Evolutionary conservation across 768 basidiomycete species (phyloP), one percentile per base, ranked within the genome.

Genomic region (Kwoniella dendrophila): DNA sequence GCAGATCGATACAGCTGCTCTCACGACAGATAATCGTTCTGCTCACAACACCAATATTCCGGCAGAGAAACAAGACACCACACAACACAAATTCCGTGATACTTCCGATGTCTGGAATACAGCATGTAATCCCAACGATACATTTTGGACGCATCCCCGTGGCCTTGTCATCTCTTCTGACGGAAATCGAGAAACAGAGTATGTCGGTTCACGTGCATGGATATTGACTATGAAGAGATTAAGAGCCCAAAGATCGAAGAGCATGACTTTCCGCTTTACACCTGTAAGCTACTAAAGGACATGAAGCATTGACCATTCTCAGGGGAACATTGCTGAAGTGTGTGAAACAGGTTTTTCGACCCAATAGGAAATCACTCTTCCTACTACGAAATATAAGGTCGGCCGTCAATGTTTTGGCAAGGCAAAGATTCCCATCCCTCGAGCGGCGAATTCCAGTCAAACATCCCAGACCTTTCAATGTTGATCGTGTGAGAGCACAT

Each of bases 71-170:
- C n/a, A n/a, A n/a, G n/a, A n/a, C n/a, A n/a, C n/a, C n/a, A n/a
- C n/a, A n/a, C n/a, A n/a, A n/a, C n/a, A n/a, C n/a, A n/a, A n/a
- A n/a, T n/a, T n/a, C n/a, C n/a, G n/a, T n/a, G n/a, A n/a, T n/a
- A n/a, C n/a, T n/a, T n/a, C n/a, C 30, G 63, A 45, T 5, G 10
- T 53, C 11, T 41, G 57, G 29, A 20, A 29, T 20, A 59, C 49
- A 18, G 41, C 32, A 18, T 52, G 43, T 44, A 44, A 44, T 44
- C 12, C 43, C 43, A n/a, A n/a, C 24, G 43, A 44, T 20, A 18
- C 1, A 44, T 22, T 44, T 20, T 44, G 43, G 43, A 24, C 43
- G 24, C 24, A 20, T 14, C n/a, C 10, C n/a, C 24, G 20, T 2
- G n/a, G 24, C 10, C n/a, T 11, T 10, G 10, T 44, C 10, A 24